phyloP scores from a whole-genome alignment of 2,329 filamentous ascomycete genomes.

The Daldinia sp. region DNA sequence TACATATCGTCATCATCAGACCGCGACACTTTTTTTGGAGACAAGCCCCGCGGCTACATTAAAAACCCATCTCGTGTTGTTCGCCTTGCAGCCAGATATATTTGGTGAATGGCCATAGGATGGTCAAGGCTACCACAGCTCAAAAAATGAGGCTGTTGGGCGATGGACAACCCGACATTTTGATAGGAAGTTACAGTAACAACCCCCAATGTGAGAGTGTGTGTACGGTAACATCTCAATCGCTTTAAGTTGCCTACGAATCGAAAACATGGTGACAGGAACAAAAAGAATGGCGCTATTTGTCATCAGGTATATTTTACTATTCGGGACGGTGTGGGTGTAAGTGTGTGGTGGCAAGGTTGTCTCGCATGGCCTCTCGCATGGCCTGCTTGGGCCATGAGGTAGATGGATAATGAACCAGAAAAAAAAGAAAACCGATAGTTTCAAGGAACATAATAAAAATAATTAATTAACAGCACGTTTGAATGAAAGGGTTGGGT shows the following conservation, averaged over 20 bases:
- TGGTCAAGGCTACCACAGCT: slow-evolving; percentile 41
- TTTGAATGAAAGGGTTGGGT: slow-evolving; percentile 41
- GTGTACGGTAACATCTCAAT: slow-evolving; percentile 42
- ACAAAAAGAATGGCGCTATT: slow-evolving; percentile 30
- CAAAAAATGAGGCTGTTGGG: slow-evolving; percentile 42
- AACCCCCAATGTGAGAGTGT: slow-evolving; percentile 36
- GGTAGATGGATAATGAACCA: slow-evolving; percentile 42
- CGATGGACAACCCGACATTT: slow-evolving; percentile 34
- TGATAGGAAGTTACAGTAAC: slow-evolving; percentile 33
- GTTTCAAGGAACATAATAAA: slow-evolving; percentile 19
- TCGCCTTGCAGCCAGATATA: slow-evolving; percentile 30
- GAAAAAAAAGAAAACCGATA: slow-evolving; percentile 25
- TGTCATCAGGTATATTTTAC: slow-evolving; percentile 28
- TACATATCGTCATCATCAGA: slow-evolving; percentile 16
- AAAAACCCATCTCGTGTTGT: slow-evolving; percentile 10
- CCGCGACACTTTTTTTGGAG: slow-evolving; percentile 14
- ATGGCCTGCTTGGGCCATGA: slow-evolving; percentile 33
- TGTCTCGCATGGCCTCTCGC: slow-evolving; percentile 37
- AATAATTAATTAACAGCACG: slow-evolving; percentile 22
- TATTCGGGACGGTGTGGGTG: slow-evolving; percentile 10
- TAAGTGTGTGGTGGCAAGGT: slow-evolving; percentile 38
- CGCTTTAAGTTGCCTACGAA: slow-evolving; percentile 40
- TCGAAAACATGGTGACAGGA: slow-evolving; percentile 32
- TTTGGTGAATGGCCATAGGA: slow-evolving; percentile 28
- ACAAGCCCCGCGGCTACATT: not conserved